Base-by-base conservation (phyloP, 257 asterid genomes). In the Gentiana dahurica region DNA sequence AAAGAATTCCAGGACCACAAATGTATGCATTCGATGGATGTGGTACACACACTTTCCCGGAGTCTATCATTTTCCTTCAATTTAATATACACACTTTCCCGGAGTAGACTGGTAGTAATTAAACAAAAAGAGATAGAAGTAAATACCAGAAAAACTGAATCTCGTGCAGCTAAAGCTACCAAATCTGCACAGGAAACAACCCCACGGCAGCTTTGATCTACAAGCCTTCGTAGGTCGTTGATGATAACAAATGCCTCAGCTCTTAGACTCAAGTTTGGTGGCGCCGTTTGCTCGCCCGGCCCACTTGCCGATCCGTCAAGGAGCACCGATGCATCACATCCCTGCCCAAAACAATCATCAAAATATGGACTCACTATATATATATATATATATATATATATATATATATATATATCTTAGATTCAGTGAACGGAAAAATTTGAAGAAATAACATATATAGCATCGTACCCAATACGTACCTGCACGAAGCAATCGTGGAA, bases 401-500 rank as follows among this genome's bases (percentile, higher is more conserved):
- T 24, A 24, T 24, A 24, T 24, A 24, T 24, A 24, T 24, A 24
- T 24, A 41, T 10, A 41, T 10, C 9, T 5, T 41, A 5, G 8
- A 39, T 39, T 39, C 8, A 39, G 7, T 41, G 10, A 7, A 41
- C 5, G 6, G 6, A 7, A 41, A 7, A 4, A 2, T 41, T 41
- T 41, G 9, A 7, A 39, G 44, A 7, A 7, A 39, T 7, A 39
- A 39, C 6, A 39, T 39, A 39, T 39, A 39, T 3, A 39, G 44
- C 44, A 39, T 39, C 6, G 8, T 7, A 39, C 8, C 44, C 8
- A 41, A 5, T 13, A 9, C 4, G 4, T 50, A 67, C 83, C 77
- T 80, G 92, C 11, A 76, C 88, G 51, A 77, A 79, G 73, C 95
- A 85, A 58, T 85, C 91, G 13, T 85, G 90, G 64, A 81, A 85